A percentile compares a stretch with the other conserved stretches of the same genome.
Conservation (phyloP, 306 rosid species). For the Canavalia ensiformis region DNA sequence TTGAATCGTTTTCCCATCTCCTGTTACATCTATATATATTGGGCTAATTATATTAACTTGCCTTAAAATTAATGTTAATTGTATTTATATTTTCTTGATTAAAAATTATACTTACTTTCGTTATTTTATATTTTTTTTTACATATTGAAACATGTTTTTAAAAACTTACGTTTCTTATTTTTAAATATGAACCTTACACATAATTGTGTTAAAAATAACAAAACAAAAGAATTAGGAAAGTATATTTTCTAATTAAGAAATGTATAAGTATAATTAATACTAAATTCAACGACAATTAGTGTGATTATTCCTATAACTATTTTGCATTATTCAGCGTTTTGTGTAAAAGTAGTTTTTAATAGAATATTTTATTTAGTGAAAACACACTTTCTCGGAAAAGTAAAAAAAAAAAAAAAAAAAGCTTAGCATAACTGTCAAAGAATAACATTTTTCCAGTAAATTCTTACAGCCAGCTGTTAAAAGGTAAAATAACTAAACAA, state of each 20-base stretch:
- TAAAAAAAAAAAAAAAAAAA: neutral
- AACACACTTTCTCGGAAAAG: neutral
- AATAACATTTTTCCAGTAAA: neutral
- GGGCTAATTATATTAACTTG: neutral
- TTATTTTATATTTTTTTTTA: too few relatives aligned
- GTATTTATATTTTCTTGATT: too few relatives aligned
- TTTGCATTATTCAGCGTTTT: neutral
- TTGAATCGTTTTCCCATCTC: neutral
- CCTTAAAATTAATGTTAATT: neutral
- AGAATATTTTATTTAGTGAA: neutral
- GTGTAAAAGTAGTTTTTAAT: neutral
- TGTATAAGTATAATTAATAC: neutral
- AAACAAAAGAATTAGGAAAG: neutral
- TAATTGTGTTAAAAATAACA: neutral
- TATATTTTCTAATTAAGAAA: neutral
- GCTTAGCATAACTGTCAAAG: neutral
- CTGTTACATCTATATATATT: neutral
- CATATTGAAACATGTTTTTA: neutral
- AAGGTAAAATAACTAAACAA: neutral
- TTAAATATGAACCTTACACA: neutral
- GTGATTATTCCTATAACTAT: neutral
- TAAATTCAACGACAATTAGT: neutral
- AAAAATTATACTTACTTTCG: neutral
- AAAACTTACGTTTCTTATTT: neutral
- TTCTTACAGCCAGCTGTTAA: neutral